Conservation (phyloP, 768 basidiomycete genomes). For the Agaricus sinodeliciosus region DNA sequence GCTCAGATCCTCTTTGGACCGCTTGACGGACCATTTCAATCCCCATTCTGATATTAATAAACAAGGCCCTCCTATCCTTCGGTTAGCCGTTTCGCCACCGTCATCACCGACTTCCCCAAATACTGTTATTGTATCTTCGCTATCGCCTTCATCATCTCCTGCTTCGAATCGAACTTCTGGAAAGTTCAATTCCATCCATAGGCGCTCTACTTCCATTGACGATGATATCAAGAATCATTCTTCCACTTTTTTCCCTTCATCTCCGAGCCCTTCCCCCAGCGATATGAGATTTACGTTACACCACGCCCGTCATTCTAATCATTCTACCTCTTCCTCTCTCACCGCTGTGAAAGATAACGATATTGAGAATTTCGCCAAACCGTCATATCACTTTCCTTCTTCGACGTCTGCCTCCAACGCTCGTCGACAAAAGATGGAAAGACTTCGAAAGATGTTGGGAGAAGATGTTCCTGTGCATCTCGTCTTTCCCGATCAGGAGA, state of each 20-base stretch:
- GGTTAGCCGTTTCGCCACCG: constrained; percentile 19
- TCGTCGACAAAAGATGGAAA: constrained; percentile 56
- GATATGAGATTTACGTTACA: constrained; percentile 11
- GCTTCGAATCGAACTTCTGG: constrained; percentile 5
- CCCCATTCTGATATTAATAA: background rate
- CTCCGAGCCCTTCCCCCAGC: background rate
- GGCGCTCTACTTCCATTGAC: constrained; percentile 5
- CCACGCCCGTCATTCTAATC: constrained; percentile 14
- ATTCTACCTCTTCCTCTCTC: constrained; percentile 4
- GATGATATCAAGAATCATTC: background rate
- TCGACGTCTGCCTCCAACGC: constrained; percentile 25
- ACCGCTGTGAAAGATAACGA: constrained; percentile 8
- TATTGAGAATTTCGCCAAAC: constrained; percentile 21
- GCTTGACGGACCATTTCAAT: background rate
- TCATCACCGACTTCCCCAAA: constrained; percentile 6
- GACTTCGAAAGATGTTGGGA: constrained; percentile 54
- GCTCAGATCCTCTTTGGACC: background rate
- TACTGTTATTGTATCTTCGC: constrained; percentile 11
- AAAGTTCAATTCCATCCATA: constrained; percentile 1
- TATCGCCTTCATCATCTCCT: background rate
- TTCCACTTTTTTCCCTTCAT: no score
- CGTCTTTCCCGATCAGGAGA: constrained; percentile 39
- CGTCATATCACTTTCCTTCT: constrained; percentile 31
- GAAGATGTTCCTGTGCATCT: constrained; percentile 55
- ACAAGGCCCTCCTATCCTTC: constrained; percentile 14